phyloP scores from a whole-genome alignment of 257 asterid genomes.

The Solanum dulcamara region DNA sequence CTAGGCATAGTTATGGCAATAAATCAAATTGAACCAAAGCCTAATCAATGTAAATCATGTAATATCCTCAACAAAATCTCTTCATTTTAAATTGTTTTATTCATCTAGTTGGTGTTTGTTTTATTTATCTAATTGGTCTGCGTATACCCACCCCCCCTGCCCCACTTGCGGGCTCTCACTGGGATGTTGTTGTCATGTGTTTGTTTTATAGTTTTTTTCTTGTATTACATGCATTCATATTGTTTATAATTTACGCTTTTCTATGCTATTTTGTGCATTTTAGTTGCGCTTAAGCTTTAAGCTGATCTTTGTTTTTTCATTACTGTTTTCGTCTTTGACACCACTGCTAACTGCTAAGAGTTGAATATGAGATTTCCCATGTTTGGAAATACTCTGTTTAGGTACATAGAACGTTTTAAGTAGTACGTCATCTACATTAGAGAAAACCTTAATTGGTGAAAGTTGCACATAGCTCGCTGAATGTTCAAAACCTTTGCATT shows the following conservation, averaged over 20 bases:
- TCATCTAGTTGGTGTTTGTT: background rate
- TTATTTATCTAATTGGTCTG: background rate
- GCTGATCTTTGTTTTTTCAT: background rate
- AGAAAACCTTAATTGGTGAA: background rate
- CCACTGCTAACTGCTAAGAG: background rate
- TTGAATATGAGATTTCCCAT: background rate
- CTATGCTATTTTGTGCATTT: background rate
- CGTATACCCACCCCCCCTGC: too few relatives aligned
- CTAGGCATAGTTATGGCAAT: background rate
- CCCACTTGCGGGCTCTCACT: too few relatives aligned
- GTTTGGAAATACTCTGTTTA: background rate
- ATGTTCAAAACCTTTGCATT: background rate
- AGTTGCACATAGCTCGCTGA: background rate
- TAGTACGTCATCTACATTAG: background rate
- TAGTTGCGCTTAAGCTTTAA: background rate
- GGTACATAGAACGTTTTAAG: background rate
- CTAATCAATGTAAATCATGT: background rate
- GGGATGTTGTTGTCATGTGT: background rate
- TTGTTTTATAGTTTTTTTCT: background rate
- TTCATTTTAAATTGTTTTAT: background rate
- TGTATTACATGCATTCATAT: background rate
- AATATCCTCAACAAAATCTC: background rate
- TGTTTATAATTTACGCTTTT: background rate
- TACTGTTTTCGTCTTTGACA: background rate
- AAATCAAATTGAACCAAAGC: background rate